These are phyloP conservation scores for Oryza longistaminata DNA, from an alignment of 176 grass and related monocot species.

Conservation along the genomic window DNA sequence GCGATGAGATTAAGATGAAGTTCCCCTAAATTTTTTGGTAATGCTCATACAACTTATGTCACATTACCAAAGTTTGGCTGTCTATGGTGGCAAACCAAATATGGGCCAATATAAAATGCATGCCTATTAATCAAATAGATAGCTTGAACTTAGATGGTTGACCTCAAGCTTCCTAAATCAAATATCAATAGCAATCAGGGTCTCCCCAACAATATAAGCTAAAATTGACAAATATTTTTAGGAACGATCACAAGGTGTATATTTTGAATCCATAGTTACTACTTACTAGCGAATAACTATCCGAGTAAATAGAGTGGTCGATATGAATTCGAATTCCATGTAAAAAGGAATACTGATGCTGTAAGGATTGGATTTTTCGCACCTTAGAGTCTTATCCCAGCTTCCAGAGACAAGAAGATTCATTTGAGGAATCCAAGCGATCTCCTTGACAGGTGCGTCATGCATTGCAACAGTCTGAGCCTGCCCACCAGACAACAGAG, in stretches of 20 bases:
- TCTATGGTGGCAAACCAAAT: not conserved
- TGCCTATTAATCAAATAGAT: not conserved
- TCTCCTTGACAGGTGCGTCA: constrained; percentile 82
- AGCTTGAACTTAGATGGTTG: not conserved
- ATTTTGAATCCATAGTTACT: not conserved
- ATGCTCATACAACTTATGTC: not conserved
- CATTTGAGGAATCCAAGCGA: constrained; percentile 89
- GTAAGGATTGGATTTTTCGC: not conserved
- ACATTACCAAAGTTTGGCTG: not conserved
- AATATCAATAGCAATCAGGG: constrained; percentile 6
- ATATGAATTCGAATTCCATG: not conserved
- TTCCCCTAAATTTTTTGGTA: not conserved
- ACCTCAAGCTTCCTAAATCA: not conserved
- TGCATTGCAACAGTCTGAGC: constrained; percentile 78
- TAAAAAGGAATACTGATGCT: not conserved
- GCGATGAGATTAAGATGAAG: not conserved
- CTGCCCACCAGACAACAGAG: constrained; percentile 79
- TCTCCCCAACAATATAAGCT: not conserved
- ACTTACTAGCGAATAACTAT: not conserved
- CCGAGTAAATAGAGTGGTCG: not conserved
- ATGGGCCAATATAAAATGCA: not conserved
- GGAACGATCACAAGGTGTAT: not conserved
- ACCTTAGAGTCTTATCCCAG: constrained; percentile 96
- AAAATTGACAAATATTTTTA: not conserved
- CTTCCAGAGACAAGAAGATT: constrained; percentile 90